Conservation (phyloP, 495 filamentous ascomycete genomes). For the Sabuloglossum arenarium region DNA sequence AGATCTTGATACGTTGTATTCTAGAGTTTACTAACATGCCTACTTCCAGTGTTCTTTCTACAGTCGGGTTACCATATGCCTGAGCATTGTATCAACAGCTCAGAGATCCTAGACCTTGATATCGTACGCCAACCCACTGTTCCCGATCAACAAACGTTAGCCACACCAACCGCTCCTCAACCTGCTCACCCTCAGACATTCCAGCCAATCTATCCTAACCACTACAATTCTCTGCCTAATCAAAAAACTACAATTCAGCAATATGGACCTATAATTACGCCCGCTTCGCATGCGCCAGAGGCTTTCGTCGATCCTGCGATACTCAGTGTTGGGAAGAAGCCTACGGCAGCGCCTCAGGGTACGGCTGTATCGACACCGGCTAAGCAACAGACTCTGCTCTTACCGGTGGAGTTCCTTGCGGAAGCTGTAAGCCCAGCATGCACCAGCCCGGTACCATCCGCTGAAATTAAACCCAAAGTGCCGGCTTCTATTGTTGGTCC, state of each 20-base stretch:
- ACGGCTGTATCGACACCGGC: constrained; percentile 11
- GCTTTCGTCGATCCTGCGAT: constrained; percentile 34
- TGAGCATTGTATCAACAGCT: constrained; percentile 30
- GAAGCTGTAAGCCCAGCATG: not conserved
- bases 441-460: not conserved
- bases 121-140: constrained; percentile 17
- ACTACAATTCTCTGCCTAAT: constrained; percentile 4
- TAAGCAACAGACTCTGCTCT: constrained; percentile 17
- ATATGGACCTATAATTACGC: not conserved
- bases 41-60: constrained; percentile 24
- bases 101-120: constrained; percentile 36
- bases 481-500: constrained; percentile 6
- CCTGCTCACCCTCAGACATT: constrained; percentile 2
- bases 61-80: constrained; percentile 27
- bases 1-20: constrained; percentile 12
- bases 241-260: constrained; percentile 6
- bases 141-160: constrained; percentile 7
- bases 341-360: constrained; percentile 7
- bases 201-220: constrained; percentile 6
- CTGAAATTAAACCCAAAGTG: not conserved
- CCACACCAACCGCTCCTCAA: not conserved
- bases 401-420: constrained; percentile 11
- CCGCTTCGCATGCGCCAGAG: constrained; percentile 6
- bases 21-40: constrained; percentile 6
- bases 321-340: constrained; percentile 23